phyloP scores from a whole-genome alignment of 208 protist genomes.

The Balamuthia mandrillaris region DNA sequence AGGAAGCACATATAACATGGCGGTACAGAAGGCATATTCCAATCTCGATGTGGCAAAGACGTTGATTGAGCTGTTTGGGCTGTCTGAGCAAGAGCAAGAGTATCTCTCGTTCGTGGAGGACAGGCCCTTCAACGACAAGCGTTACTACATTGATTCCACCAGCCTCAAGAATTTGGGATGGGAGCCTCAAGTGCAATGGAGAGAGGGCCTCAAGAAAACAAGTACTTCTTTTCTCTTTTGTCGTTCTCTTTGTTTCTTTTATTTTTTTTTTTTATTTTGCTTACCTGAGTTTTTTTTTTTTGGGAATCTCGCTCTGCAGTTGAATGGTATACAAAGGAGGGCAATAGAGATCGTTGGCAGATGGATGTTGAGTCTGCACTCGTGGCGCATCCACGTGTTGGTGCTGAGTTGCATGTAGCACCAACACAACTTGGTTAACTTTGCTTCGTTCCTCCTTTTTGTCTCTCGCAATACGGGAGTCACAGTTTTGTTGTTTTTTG shows the following conservation, averaged over 20 bases:
- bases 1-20: not conserved
- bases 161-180: conserved; percentile 80
- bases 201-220: conserved; percentile 50
- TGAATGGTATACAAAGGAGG: not conserved
- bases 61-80: conserved; percentile 50
- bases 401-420: too few relatives aligned
- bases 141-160: conserved; percentile 73
- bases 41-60: not conserved
- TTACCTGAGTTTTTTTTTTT: not conserved
- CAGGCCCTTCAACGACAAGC: conserved; percentile 82
- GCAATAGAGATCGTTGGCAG: not conserved
- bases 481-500: too few relatives aligned
- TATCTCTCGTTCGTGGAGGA: conserved; percentile 57
- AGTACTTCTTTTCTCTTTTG: not conserved
- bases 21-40: not conserved
- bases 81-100: conserved; percentile 1
- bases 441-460: too few relatives aligned
- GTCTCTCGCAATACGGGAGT: too few relatives aligned
- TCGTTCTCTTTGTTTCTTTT: not conserved
- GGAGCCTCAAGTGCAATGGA: conserved; percentile 64
- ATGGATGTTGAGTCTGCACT: not conserved
- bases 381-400: not conserved
- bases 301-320: too few relatives aligned
- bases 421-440: too few relatives aligned
- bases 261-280: not conserved